Percentiles rank a stretch among this genome's conserved stretches.
Conservation (phyloP, 1,284 basidiomycete genomes). For the Irpex lacteus region DNA sequence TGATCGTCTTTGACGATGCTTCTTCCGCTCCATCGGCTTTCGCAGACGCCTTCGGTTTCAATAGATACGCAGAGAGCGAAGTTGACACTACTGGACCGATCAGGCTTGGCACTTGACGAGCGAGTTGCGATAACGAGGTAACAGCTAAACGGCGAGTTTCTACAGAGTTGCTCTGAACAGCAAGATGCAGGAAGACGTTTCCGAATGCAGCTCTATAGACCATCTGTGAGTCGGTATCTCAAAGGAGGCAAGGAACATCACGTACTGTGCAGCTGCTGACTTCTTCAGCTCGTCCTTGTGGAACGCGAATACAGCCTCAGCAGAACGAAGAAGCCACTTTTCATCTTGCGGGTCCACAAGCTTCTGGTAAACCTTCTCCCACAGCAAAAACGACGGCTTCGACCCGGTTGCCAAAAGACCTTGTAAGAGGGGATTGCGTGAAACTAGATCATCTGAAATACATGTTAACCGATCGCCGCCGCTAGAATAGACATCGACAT, state of each 20-base stretch:
- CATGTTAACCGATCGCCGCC: background rate
- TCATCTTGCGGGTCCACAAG: conserved; percentile 65
- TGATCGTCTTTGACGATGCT: conserved; percentile 32
- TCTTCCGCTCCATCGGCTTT: conserved; percentile 28
- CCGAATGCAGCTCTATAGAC: conserved; percentile 41
- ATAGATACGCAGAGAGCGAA: conserved; percentile 46
- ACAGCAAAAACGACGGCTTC: conserved; percentile 85
- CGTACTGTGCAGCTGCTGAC: conserved; percentile 56
- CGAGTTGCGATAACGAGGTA: conserved; percentile 38
- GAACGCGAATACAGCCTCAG: conserved; percentile 48
- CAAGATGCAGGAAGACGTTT: conserved; percentile 64
- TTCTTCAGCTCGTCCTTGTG: conserved; percentile 54
- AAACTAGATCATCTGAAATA: conserved; percentile 33
- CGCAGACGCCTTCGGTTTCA: conserved; percentile 21
- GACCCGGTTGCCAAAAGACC: conserved; percentile 42
- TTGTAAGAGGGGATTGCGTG: conserved; percentile 41
- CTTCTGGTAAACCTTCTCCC: conserved; percentile 85
- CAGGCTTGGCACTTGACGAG: conserved; percentile 38
- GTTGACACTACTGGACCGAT: conserved; percentile 54
- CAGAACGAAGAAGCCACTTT: conserved; percentile 75
- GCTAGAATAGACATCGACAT: conserved; percentile 18
- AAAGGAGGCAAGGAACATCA: conserved; percentile 16
- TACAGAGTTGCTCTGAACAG: conserved; percentile 52
- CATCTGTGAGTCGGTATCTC: background rate
- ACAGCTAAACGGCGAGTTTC: conserved; percentile 52